Evolutionary conservation across 73 alveolate species (phyloP).

Genomic region (Paramecium sexaurelia): DNA sequence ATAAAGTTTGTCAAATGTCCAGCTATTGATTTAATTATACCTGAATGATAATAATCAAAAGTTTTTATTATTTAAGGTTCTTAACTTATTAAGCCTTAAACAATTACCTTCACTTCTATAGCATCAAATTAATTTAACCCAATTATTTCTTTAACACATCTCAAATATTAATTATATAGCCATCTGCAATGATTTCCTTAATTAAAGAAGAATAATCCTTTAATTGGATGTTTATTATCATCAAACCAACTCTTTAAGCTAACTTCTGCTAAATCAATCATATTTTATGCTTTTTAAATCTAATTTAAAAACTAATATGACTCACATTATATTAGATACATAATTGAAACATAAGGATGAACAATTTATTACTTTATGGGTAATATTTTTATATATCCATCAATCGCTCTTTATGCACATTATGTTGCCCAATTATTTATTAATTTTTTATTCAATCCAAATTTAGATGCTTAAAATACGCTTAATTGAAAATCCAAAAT

Average conservation of each 20-base stretch:
- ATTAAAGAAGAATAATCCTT: slow-evolving; percentile 25
- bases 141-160: not conserved
- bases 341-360: not conserved
- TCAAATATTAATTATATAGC: not conserved
- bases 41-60: slow-evolving; percentile 7
- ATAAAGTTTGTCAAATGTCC: not conserved
- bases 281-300: not conserved
- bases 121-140: slow-evolving; percentile 26
- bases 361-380: not conserved
- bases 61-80: not conserved
- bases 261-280: not conserved
- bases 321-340: not conserved
- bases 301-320: not conserved
- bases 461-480: not conserved
- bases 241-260: slow-evolving; percentile 22
- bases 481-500: not conserved
- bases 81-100: not conserved
- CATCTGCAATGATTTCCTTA: not conserved
- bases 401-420: slow-evolving; percentile 8
- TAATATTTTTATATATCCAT: not conserved
- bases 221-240: not conserved
- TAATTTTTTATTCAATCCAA: not conserved
- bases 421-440: slow-evolving; percentile 40
- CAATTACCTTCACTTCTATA: not conserved
- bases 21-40: not conserved